Evolutionary conservation across 140 eudicot genomes (phyloP), one percentile per base, ranked within the genome.

Genomic region (Senecio squalidus): DNA sequence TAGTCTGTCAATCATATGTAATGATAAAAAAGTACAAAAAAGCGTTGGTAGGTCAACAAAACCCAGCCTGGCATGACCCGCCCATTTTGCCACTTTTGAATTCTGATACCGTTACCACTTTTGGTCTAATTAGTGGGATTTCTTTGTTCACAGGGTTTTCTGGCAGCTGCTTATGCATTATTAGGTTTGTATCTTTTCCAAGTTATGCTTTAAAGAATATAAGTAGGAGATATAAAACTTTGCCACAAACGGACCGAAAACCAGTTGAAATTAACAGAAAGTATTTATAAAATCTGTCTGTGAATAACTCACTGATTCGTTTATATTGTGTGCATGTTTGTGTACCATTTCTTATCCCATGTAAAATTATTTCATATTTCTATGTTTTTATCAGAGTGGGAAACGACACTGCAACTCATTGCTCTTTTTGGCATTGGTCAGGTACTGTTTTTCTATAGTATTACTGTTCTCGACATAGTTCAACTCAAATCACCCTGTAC

Each of bases 351-450:
- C 13, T 30, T 47, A 47, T 31, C 18, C 58, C 47, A 47, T 62
- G 34, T 21, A 47, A 30, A 46, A 62, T 49, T 29, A 59, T 59
- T 24, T 20, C 25, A 28, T 23, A 28, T 30, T 1, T 39, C 41
- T 65, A 13, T 28, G 41, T 58, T 30, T 57, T 15, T 66, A 68
- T 60, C 89, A 92, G 98, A 92, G 45, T 92, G 98, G 98, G 96
- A 92, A 76, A 84, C 49, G 70, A 73, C 96, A n/a, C 74, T 92
- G 67, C 98, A 92, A 70, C 41, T 79, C 64, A 71, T 87, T 62
- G 98, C 86, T 31, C 18, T 92, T 38, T 34, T 84, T 53, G 96
- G 98, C 39, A 38, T 84, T 49, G 92, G 79, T 61, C 92, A 62
- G 98, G 98, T 91, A 77, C 26, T 46, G 24, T 55, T 52, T 62